Base-by-base conservation (phyloP, 163 green algal genomes). In the Chloromonas sp. region DNA sequence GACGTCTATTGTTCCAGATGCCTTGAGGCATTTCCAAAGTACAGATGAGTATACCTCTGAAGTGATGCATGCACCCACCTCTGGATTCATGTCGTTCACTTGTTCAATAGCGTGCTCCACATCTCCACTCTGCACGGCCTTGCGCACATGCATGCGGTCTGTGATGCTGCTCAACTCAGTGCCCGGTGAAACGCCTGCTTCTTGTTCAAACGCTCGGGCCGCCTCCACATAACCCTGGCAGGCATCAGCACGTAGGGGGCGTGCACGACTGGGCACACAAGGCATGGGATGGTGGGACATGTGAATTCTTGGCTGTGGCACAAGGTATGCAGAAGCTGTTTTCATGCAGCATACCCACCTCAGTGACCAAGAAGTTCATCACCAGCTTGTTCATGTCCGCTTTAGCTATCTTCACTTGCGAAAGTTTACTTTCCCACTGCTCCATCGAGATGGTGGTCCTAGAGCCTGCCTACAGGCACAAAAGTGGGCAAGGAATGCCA, bases 281-380 rank as follows among this genome's bases (percentile, higher is more conserved):
- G 36, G 36, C 36, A 36, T 36, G 36, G 36, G 36, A 36, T 36
- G 36, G 36, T 36, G 36, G 36, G 36, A 36, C 36, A 36, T 36
- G 36, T 36, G 36, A 36, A 36, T 36, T 36, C 36, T 36, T 36
- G 36, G 36, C 36, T 36, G 36, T 36, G 36, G 36, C 36, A 36
- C 36, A 36, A 36, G 36, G 36, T 36, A 36, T 36, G 36, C 36
- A 36, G 36, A 36, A 36, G 36, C 36, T 36, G 36, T 36, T 36
- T 36, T 36, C 36, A 36, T 36, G 36, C 36, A 36, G 36, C 36
- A 36, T 36, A 80, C 87, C 36, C 86, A 96, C 95, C 94, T 99
- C 96, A 60, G 96, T 98, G 1, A 98, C 93, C 0, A 99, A 85
- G 79, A 97, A 99, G 87, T 99, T 97, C 96, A 99, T 99, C 14